phyloP scores from a whole-genome alignment of 2,329 filamentous ascomycete species.

The Boeremia lycopersici region DNA sequence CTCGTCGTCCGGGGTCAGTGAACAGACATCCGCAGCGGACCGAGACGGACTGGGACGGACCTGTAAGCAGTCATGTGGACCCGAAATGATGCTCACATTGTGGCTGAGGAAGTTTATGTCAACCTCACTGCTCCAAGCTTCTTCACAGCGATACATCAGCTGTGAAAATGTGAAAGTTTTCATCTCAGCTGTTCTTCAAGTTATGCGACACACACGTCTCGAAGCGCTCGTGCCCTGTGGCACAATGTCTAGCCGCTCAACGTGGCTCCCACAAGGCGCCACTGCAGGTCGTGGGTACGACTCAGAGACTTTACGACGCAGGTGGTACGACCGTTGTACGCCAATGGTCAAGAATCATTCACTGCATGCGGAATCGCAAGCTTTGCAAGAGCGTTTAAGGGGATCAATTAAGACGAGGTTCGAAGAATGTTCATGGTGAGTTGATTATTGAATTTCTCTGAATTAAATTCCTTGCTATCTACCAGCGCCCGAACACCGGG shows the following conservation, averaged over 20 bases:
- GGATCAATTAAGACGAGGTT: background rate
- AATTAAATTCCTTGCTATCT: slow-evolving; percentile 28
- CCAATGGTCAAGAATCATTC: background rate
- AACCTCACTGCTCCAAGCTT: slow-evolving; percentile 4
- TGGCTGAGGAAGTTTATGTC: slow-evolving; percentile 17
- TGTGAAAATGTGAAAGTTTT: background rate
- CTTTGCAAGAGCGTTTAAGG: background rate
- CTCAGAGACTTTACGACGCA: background rate
- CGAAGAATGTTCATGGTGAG: background rate
- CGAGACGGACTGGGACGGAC: slow-evolving; percentile 8
- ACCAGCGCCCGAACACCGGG: slow-evolving; percentile 22
- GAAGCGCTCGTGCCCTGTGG: slow-evolving; percentile 13
- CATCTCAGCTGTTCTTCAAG: background rate
- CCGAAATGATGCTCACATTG: slow-evolving; percentile 12
- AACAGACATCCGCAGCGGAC: slow-evolving; percentile 12
- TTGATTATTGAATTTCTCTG: slow-evolving; percentile 23
- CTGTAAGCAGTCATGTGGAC: slow-evolving; percentile 15
- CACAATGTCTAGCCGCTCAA: slow-evolving; percentile 6
- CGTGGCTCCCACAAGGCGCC: slow-evolving; percentile 3
- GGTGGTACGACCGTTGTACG: background rate
- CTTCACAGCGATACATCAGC: background rate
- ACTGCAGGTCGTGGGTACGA: background rate
- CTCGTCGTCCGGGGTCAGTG: background rate
- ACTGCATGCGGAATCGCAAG: background rate
- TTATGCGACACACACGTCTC: background rate